Conservation (phyloP, 1,284 basidiomycete genomes). For the Cutaneotrichosporon mucoides region DNA sequence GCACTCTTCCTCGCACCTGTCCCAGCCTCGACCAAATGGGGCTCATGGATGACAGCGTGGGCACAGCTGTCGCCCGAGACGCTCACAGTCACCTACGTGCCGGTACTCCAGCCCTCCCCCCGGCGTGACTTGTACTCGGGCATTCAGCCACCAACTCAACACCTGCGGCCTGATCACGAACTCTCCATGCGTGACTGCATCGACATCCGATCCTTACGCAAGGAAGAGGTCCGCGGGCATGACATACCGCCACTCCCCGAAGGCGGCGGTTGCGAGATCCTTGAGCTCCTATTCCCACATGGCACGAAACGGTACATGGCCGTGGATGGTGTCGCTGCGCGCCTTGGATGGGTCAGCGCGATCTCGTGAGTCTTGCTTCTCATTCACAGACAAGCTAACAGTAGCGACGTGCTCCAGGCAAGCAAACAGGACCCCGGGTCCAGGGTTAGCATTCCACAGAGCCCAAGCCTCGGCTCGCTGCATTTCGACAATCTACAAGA, state of each 20-base stretch:
- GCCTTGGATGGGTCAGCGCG: constrained; percentile 42
- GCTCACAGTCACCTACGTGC: constrained; percentile 24
- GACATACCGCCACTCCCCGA: constrained; percentile 37
- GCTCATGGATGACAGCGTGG: constrained; percentile 41
- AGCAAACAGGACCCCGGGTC: too few relatives aligned
- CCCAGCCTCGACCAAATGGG: constrained; percentile 21
- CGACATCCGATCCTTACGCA: constrained; percentile 38
- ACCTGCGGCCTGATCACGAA: neutral
- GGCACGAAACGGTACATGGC: constrained; percentile 39
- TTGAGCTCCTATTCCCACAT: constrained; percentile 41
- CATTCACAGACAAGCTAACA: too few relatives aligned
- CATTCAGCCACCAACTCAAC: too few relatives aligned
- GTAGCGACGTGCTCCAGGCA: constrained; percentile 31
- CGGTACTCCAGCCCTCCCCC: constrained; percentile 2
- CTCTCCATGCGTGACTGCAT: constrained; percentile 34
- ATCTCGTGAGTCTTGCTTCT: constrained; percentile 12
- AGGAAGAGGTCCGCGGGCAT: constrained; percentile 35
- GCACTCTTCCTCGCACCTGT: constrained; percentile 37
- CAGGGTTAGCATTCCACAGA: neutral
- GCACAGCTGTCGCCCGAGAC: constrained; percentile 24
- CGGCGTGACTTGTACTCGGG: too few relatives aligned
- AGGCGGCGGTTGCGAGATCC: constrained; percentile 30
- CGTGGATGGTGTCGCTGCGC: constrained; percentile 35
- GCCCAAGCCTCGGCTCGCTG: constrained; percentile 11
- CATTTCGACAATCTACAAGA: constrained; percentile 4